Base-by-base conservation (phyloP, 257 asterid genomes). In the Eustoma russellianum region DNA sequence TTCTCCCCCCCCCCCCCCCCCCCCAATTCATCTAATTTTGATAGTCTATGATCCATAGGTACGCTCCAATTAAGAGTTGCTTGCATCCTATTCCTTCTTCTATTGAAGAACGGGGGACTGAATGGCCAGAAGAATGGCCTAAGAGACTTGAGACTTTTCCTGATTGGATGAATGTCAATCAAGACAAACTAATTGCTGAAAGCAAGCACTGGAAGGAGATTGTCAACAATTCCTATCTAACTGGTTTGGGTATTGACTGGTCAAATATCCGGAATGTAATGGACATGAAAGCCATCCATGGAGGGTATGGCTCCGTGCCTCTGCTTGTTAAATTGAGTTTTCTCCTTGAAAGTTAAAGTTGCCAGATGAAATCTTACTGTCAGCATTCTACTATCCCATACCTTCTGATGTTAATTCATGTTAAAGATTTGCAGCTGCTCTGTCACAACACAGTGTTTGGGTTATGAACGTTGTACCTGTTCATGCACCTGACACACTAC, bases 91-190 rank as follows among this genome's bases (percentile, higher is more conserved):
- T 82, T 71, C 97, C 98, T 59, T 84, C 84, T 62, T 77, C 84
- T 45, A 77, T 91, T 15, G 98, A 91, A 76, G 74, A 91, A 68
- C 95, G 78, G 30, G 98, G 98, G 48, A 85, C 85, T 3, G 98
- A 91, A 68, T 91, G 98, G 98, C 98, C 98, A 10, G 81, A 79
- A 48, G 98, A 77, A 61, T 91, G 97, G 97, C 95, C 97, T 1
- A 79, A 79, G 72, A 79, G 98, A 77, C 95, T 91, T 46, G 78
- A 81, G 61, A 66, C 82, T 7, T 87, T 77, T 67, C 95, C 98
- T 0, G 97, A 91, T 48, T 87, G 98, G 98, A 74, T 78, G 69
- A 81, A 69, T 71, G 43, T 7, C 43, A 77, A 74, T 54, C 60
- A 66, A 70, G 98, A 82, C 64, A 85, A 77, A 67, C 34, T 91